A percentile compares a stretch with the other conserved stretches of the same genome.
Evolutionary conservation across 176 grass and related monocot species (phyloP).

Genomic region (Carex kokanica): DNA sequence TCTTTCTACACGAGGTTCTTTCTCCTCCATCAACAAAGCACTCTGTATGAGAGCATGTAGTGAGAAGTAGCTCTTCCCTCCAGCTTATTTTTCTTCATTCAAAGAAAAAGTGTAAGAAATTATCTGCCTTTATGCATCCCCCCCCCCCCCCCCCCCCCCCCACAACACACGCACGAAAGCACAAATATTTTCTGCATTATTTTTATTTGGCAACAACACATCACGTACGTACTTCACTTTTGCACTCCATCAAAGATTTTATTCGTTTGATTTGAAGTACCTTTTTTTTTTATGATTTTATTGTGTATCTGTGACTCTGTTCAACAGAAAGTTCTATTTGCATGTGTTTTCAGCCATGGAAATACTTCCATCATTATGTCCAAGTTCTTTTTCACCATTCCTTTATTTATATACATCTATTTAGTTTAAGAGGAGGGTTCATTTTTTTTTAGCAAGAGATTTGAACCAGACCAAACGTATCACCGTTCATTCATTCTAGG

Average conservation of each 20-base stretch:
- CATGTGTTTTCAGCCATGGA: background rate
- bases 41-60: background rate
- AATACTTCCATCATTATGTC: background rate
- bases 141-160: too few relatives aligned
- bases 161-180: background rate
- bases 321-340: background rate
- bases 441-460: too few relatives aligned
- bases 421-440: too few relatives aligned
- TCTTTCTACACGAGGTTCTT: background rate
- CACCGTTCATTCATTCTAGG: too few relatives aligned
- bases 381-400: background rate
- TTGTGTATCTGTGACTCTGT: background rate
- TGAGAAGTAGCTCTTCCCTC: background rate
- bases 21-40: conserved; percentile 3
- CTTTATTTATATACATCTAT: background rate
- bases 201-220: background rate
- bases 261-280: background rate
- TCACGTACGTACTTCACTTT: background rate
- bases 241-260: background rate
- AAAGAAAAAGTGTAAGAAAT: background rate
- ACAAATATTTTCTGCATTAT: background rate
- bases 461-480: too few relatives aligned
- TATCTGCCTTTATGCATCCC: background rate
- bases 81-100: background rate
- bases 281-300: background rate